Evolutionary conservation across 148 eudicot species (phyloP), one percentile per base, ranked within the genome.

Genomic region (Linanthus parryae): DNA sequence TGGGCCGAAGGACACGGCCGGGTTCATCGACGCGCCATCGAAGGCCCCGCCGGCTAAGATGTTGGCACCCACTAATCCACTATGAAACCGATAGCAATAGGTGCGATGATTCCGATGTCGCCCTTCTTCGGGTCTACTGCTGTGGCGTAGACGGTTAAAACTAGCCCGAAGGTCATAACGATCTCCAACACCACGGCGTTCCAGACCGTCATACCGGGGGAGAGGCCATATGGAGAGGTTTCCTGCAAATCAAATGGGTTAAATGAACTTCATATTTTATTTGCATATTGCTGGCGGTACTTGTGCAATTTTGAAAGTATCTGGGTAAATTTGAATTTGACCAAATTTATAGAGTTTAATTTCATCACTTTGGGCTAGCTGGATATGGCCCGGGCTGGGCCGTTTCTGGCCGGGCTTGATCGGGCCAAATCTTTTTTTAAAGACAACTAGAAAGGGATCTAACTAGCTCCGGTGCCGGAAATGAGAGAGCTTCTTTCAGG

Each of bases 1-100:
- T 1, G 95, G 95, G 18, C 95, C 89, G 22, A 85, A 85, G 22
- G 95, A 85, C 59, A 85, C 88, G 2, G 95, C 95, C 3, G 95
- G 95, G 81, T 85, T 85, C 95, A 85, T 85, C 48, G 85, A 85
- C 21, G 95, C 95, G 53, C 95, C 95, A 48, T 79, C 86, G 46
- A 85, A 85, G 68, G 89, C 95, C 26, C 89, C 89, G 24, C 95
- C 95, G 16, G 89, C 89, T 41, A 85, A 52, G 79, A 85, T 85
- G 81, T 85, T 85, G 61, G 95, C 95, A 2, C 81, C 95, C 29
- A 85, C 95, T n/a, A n/a, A n/a, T n/a, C n/a, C n/a, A n/a, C n/a
- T 13, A 85, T 79, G 72, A 82, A 73, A 49, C 89, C 89, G 12
- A 85, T 82, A 39, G 89, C 95, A 41, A 85, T 74, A 25, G 89